Percentiles rank a stretch among this genome's conserved stretches.
Evolutionary conservation across 352 stramenopile genomes (phyloP).

Genomic region (Salisapilia sapeloensis): DNA sequence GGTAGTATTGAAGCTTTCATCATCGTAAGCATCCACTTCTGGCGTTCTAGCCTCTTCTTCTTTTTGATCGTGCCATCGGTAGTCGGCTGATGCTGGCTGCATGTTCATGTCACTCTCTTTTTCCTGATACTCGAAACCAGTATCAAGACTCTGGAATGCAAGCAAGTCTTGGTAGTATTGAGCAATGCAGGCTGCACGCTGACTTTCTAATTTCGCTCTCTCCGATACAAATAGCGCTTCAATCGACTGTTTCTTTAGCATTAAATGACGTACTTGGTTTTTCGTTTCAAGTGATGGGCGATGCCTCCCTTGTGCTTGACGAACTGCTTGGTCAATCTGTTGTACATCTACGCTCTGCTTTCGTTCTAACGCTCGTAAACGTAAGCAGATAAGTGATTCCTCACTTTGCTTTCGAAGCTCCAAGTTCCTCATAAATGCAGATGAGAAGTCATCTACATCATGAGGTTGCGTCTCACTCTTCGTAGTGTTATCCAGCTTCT

Average conservation of each 20-base stretch:
- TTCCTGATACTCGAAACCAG: no score
- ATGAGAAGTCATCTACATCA: slow-evolving; percentile 3
- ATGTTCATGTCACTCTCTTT: no score
- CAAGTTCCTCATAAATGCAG: slow-evolving; percentile 20
- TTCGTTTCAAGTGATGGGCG: background rate
- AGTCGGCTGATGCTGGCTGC: background rate
- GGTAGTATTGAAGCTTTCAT: no score
- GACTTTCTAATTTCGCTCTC: slow-evolving; percentile 29
- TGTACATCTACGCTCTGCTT: slow-evolving; percentile 15
- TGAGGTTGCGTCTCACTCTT: no score
- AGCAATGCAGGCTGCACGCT: slow-evolving; percentile 26
- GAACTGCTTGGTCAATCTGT: slow-evolving; percentile 6
- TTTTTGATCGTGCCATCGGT: background rate
- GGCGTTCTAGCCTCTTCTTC: background rate
- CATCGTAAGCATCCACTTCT: background rate
- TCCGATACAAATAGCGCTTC: slow-evolving; percentile 26
- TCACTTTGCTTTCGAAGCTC: slow-evolving; percentile 32
- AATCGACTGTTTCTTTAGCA: slow-evolving; percentile 13
- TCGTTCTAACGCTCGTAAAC: slow-evolving; percentile 17
- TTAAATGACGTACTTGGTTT: slow-evolving; percentile 5
- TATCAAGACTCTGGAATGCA: slow-evolving; percentile 20
- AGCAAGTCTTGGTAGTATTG: slow-evolving; percentile 53
- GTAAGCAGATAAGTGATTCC: slow-evolving; percentile 23
- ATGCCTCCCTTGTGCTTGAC: background rate
- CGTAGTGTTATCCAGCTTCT: no score